Percentiles rank a stretch among this genome's conserved stretches.
phyloP scores from a whole-genome alignment of 2,329 filamentous ascomycete genomes.

The Fusarium praegraminearum region DNA sequence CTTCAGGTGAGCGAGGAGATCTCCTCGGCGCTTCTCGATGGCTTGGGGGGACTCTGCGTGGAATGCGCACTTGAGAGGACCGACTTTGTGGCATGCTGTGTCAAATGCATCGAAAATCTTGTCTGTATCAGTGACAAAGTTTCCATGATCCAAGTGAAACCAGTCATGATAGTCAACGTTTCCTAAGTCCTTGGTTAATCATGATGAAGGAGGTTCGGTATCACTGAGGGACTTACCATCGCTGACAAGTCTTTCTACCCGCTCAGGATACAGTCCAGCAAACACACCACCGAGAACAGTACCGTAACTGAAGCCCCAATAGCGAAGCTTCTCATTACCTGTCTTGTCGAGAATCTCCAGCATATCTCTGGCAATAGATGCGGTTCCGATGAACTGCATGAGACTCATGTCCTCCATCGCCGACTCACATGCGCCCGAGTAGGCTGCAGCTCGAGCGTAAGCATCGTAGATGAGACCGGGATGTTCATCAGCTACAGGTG shows the following conservation, averaged over 20 bases:
- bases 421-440: slow-evolving; percentile 58
- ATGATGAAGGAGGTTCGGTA: too few species aligned
- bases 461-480: slow-evolving; percentile 60
- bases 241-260: slow-evolving; percentile 62
- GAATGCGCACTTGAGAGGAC: slow-evolving; percentile 61
- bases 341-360: slow-evolving; percentile 59
- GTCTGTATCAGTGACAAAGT: slow-evolving; percentile 67
- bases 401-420: slow-evolving; percentile 54
- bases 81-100: slow-evolving; percentile 64
- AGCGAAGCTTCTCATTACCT: slow-evolving; percentile 58
- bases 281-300: slow-evolving; percentile 65
- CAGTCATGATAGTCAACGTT: slow-evolving; percentile 68
- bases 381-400: slow-evolving; percentile 58
- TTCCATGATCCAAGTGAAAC: slow-evolving; percentile 59
- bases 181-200: slow-evolving; percentile 43
- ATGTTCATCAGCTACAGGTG: slow-evolving; percentile 61
- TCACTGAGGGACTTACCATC: slow-evolving; percentile 55
- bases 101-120: slow-evolving; percentile 66
- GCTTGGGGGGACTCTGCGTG: slow-evolving; percentile 52
- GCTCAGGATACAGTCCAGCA: slow-evolving; percentile 64
- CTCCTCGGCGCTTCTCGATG: slow-evolving; percentile 56
- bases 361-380: slow-evolving; percentile 61
- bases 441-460: slow-evolving; percentile 57
- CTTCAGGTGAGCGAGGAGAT: slow-evolving; percentile 57
- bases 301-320: slow-evolving; percentile 69